Evolutionary conservation across 768 basidiomycete genomes (phyloP), one percentile per base, ranked within the genome.

Genomic region (Baorangia bicolor): DNA sequence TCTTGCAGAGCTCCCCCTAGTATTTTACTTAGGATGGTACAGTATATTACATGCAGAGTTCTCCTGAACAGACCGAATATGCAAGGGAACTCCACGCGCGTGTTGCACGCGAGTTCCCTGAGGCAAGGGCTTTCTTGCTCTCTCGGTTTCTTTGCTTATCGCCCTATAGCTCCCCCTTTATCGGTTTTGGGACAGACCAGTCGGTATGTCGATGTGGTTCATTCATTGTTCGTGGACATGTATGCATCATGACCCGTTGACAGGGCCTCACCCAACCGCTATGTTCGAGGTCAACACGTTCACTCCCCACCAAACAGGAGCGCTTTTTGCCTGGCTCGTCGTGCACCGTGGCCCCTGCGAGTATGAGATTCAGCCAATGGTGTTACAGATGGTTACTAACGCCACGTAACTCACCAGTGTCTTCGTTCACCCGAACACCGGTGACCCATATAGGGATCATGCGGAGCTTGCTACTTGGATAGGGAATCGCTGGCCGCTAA

Each of bases 261-360:
- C 57, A 70, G 87, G 86, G 75, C 88, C 86, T 0, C 88, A 89
- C 60, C 83, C 87, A 0, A 81, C 80, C 10, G 78, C 84, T 8
- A 88, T 88, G 86, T 89, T 88, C 63, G 81, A 89, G 65, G 79
- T 88, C 55, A 82, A 89, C 64, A 82, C 81, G 2, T 83, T 84
- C 68, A 82, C 61, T 31, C 87, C 87, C 11, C 84, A 83, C 60
- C 82, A 88, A 64, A 87, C 84, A 0, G 87, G 88, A 0, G 79
- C 85, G 2, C 69, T 90, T 13, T 88, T 89, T 64, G 76, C 82
- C 5, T 90, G 82, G 81, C 77, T 88, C 18, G 80, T 77, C 18
- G 83, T 87, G 31, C 75, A 88, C 66, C 80, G 86, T 8, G 87
- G 88, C 12, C 83, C 86, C 9, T 84, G 81, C 76, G 87, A 86